These are phyloP conservation scores for Aureobasidium sp. DNA, from an alignment of 2,329 filamentous ascomycete genomes.

Conservation along the genomic window DNA sequence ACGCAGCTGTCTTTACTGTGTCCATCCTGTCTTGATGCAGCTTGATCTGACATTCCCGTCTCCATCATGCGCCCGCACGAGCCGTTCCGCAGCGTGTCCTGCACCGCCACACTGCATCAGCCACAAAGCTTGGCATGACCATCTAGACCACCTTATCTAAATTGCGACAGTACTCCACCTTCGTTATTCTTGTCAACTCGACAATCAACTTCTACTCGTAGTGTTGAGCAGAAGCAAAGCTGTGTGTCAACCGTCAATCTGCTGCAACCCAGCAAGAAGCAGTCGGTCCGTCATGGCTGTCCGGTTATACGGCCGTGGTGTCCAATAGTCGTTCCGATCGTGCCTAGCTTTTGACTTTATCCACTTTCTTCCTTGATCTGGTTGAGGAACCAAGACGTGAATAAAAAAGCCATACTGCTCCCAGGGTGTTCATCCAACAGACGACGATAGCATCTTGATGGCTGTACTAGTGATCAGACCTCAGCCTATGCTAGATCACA, in stretches of 20 bases:
- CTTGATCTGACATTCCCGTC: background rate
- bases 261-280: background rate
- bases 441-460: background rate
- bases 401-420: background rate
- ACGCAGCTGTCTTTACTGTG: constrained; percentile 17
- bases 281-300: background rate
- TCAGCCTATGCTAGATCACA: background rate
- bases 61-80: background rate
- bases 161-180: background rate
- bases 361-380: background rate
- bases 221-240: background rate
- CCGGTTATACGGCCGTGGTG: background rate
- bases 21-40: background rate
- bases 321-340: background rate
- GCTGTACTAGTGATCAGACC: background rate
- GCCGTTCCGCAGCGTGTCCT: background rate
- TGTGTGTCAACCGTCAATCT: too few relatives aligned
- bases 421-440: background rate
- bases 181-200: background rate
- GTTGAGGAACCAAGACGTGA: background rate
- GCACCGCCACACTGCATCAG: background rate
- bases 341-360: constrained; percentile 5
- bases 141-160: background rate
- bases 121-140: background rate
- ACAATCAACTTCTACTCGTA: background rate